phyloP scores from a whole-genome alignment of 2,329 filamentous ascomycete species.

The Botrytis pseudocinerea region DNA sequence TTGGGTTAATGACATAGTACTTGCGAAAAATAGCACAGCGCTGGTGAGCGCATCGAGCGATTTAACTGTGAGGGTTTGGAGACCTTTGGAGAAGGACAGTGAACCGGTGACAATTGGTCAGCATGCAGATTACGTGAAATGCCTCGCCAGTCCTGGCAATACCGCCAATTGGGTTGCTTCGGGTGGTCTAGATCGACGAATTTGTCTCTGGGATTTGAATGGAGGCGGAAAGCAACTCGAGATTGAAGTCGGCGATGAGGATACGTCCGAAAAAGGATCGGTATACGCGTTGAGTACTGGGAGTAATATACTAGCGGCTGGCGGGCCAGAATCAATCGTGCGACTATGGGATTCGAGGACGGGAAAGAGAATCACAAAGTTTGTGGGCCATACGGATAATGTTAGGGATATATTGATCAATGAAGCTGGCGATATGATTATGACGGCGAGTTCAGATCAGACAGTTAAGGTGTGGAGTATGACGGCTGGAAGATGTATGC shows the following conservation, averaged over 20 bases:
- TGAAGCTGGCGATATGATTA: slow-evolving; percentile 82
- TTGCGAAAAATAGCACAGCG: slow-evolving; percentile 64
- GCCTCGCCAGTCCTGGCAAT: slow-evolving; percentile 73
- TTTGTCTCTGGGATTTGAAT: slow-evolving; percentile 90
- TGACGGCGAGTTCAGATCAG: slow-evolving; percentile 94
- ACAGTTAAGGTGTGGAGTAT: slow-evolving; percentile 98
- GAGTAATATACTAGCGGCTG: slow-evolving; percentile 80
- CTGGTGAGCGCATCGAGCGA: slow-evolving; percentile 74
- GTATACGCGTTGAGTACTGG: slow-evolving; percentile 87
- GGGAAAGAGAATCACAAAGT: slow-evolving; percentile 89
- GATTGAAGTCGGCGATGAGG: slow-evolving; percentile 82
- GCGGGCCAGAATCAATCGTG: slow-evolving; percentile 90
- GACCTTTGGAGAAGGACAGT: slow-evolving; percentile 65
- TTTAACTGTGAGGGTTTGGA: slow-evolving; percentile 74
- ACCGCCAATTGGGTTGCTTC: slow-evolving; percentile 86
- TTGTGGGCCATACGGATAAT: slow-evolving; percentile 94
- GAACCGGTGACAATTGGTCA: slow-evolving; percentile 80
- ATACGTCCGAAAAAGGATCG: slow-evolving; percentile 85
- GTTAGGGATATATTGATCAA: slow-evolving; percentile 89
- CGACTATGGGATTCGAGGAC: slow-evolving; percentile 88
- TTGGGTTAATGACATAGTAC: slow-evolving; percentile 74
- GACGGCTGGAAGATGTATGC: slow-evolving; percentile 92
- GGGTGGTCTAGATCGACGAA: slow-evolving; percentile 87
- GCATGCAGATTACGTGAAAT: slow-evolving; percentile 96
- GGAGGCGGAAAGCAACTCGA: slow-evolving; percentile 83